phyloP scores from a whole-genome alignment of 1,284 basidiomycete genomes.

The Anthracocystis panici-leucophaei region DNA sequence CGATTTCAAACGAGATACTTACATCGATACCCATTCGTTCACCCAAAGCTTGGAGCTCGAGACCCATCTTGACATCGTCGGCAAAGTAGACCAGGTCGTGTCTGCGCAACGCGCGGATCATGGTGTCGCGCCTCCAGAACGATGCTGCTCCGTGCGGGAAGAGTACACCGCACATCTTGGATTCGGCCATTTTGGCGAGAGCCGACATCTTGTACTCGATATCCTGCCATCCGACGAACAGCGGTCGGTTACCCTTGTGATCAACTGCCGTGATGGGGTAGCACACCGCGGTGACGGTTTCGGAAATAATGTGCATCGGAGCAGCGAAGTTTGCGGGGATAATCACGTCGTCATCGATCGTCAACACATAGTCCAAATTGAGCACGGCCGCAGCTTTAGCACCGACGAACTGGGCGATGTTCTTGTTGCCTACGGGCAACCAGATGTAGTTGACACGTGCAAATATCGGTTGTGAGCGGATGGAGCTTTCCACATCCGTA shows the following conservation, averaged over 20 bases:
- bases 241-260: constrained; percentile 41
- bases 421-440: constrained; percentile 43
- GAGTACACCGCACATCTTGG: constrained; percentile 31
- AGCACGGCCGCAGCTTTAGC: constrained; percentile 29
- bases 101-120: constrained; percentile 28
- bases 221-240: constrained; percentile 48
- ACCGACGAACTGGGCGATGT: constrained; percentile 45
- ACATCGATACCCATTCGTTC: constrained; percentile 30
- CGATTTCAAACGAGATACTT: constrained; percentile 37
- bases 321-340: constrained; percentile 42
- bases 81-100: constrained; percentile 45
- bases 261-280: constrained; percentile 44
- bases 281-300: constrained; percentile 34
- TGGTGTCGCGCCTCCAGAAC: constrained; percentile 40
- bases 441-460: constrained; percentile 46
- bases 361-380: constrained; percentile 37
- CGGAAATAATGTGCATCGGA: constrained; percentile 38
- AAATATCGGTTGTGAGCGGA: constrained; percentile 38
- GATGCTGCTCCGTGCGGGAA: constrained; percentile 41
- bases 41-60: constrained; percentile 35
- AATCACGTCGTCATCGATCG: constrained; percentile 49
- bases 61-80: constrained; percentile 47
- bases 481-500: constrained; percentile 18
- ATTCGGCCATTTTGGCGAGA: constrained; percentile 41
- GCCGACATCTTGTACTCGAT: constrained; percentile 50